These are phyloP conservation scores for Cystobasidium slooffiae DNA, from an alignment of 1,284 basidiomycete genomes.

Conservation along the genomic window DNA sequence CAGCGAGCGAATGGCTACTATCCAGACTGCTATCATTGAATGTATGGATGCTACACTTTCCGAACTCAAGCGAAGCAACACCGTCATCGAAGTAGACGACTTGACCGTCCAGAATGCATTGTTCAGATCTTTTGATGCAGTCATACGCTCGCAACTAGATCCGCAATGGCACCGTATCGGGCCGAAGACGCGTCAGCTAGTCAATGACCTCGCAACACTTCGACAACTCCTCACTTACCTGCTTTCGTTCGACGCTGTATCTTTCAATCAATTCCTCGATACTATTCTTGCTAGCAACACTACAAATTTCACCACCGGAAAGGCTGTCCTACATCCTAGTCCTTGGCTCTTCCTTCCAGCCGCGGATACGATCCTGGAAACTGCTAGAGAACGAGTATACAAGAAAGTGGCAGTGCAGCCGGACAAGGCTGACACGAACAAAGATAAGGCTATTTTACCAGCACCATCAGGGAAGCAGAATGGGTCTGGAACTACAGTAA, in stretches of 20 bases:
- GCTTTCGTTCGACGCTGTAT: slow-evolving; percentile 85
- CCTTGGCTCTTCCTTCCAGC: slow-evolving; percentile 88
- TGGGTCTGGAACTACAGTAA: not conserved
- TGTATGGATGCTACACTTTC: slow-evolving; percentile 91
- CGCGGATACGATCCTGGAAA: slow-evolving; percentile 82
- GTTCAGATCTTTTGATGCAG: slow-evolving; percentile 87
- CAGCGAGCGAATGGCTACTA: slow-evolving; percentile 83
- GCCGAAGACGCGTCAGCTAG: slow-evolving; percentile 86
- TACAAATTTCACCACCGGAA: slow-evolving; percentile 51
- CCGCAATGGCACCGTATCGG: slow-evolving; percentile 97
- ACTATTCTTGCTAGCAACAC: slow-evolving; percentile 78
- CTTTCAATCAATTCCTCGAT: slow-evolving; percentile 90
- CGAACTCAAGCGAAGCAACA: slow-evolving; percentile 88
- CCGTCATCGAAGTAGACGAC: slow-evolving; percentile 84
- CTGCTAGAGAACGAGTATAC: slow-evolving; percentile 80
- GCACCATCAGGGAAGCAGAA: not conserved
- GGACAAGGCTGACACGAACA: slow-evolving; percentile 52
- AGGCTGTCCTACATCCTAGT: slow-evolving; percentile 66
- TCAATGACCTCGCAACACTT: slow-evolving; percentile 83
- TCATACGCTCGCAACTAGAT: slow-evolving; percentile 87
- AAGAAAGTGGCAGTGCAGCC: slow-evolving; percentile 60
- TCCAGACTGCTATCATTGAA: slow-evolving; percentile 89
- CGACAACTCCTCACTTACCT: slow-evolving; percentile 86
- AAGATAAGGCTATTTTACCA: slow-evolving; percentile 44
- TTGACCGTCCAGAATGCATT: slow-evolving; percentile 91